Evolutionary conservation across 805 yeast genomes (phyloP).

Genomic region (Metschnikowia baotianmanensis): DNA sequence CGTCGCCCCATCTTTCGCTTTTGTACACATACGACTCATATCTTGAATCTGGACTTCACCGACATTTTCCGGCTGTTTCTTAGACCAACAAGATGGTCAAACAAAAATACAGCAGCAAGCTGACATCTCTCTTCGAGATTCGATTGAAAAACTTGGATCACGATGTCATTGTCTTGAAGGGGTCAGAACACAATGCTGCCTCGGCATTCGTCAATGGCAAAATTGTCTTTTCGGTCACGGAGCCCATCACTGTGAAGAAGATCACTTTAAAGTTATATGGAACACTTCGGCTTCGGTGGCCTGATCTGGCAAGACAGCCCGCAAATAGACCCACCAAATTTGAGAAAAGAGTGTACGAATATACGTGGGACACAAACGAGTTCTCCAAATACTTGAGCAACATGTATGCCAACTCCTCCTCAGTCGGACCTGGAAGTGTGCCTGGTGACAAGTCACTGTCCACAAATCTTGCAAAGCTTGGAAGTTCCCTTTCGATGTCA

Average conservation of each 20-base stretch:
- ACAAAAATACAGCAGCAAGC: constrained; percentile 22
- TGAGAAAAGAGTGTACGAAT: constrained; percentile 68
- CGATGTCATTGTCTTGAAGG: constrained; percentile 79
- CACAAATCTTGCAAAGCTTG: constrained; percentile 2
- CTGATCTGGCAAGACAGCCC: constrained; percentile 42
- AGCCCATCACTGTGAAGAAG: constrained; percentile 67
- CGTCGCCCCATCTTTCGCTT: no score
- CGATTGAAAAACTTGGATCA: constrained; percentile 66
- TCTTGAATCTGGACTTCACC: no score
- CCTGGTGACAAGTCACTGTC: constrained; percentile 5
- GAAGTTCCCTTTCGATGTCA: constrained; percentile 10
- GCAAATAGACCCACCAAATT: constrained; percentile 48
- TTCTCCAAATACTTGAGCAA: constrained; percentile 41
- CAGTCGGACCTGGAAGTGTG: neutral
- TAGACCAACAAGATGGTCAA: constrained; percentile 21
- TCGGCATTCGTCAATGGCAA: constrained; percentile 75
- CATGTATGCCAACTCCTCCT: constrained; percentile 26
- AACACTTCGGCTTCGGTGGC: constrained; percentile 63
- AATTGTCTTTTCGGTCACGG: constrained; percentile 71
- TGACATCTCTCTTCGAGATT: constrained; percentile 42
- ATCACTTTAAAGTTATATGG: constrained; percentile 65
- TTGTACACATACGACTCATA: no score
- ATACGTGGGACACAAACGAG: constrained; percentile 71
- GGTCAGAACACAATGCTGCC: constrained; percentile 72
- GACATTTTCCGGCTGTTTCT: no score